Evolutionary conservation across 192 early-diverging fungal species (phyloP), one percentile per base, ranked within the genome.

Genomic region (Coemansia erecta): DNA sequence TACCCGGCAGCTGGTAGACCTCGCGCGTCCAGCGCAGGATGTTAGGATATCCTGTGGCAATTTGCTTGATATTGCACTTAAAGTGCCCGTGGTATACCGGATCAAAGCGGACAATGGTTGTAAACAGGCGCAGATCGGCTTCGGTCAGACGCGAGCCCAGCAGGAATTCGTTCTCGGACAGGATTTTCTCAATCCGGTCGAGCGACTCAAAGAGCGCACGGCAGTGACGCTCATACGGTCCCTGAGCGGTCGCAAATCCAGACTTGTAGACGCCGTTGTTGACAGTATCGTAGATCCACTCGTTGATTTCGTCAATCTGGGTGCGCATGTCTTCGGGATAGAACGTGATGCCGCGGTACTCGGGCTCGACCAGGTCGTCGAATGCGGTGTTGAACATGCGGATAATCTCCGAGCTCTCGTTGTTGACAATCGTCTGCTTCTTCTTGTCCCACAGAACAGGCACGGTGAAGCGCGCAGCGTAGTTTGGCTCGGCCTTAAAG

Each of bases 391-490:
- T 97, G 61, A 98, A 81, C 77, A 96, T 94, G 21, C 93, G 85
- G 52, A 98, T 97, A 48, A 98, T 97, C 66, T 98, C 97, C 7
- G 90, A 90, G 61, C 85, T 87, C 79, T 98, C 97, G 77, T 98
- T 98, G 87, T 93, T 98, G 15, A 92, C 89, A 53, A 98, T 97
- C 22, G 94, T 98, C 41, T 85, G 49, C 24, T 76, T 73, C 77
- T 95, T 92, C 83, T 90, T 97, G 79, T 98, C 97, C 95, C 94
- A 97, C 21, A 98, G 85, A 41, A 97, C 86, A 18, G 97, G 97
- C 2, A 98, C 97, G 2, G 97, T 98, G 71, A 89, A 90, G 19
- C 88, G 84, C 21, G 70, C 72, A 2, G 61, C 46, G 58, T 93
- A 94, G 52, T 91, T 77, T 14, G 89, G 84, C 44, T 93, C 81